Conservation (phyloP, 805 yeast genomes). For the Candida oleophila region DNA sequence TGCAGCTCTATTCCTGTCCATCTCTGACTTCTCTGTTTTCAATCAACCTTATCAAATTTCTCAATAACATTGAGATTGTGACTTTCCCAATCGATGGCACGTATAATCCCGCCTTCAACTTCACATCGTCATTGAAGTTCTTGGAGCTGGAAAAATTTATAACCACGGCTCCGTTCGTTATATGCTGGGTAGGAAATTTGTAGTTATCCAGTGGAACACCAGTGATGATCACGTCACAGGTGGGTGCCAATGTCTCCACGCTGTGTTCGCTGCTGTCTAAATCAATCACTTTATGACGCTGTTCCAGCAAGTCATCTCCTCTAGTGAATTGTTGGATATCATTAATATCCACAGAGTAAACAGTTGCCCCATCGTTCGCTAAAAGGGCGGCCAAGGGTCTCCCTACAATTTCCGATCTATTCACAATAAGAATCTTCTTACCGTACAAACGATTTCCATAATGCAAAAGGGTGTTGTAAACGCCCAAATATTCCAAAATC, state of each 20-base stretch:
- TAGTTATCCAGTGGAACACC: conserved; percentile 88
- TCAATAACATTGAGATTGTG: conserved; percentile 88
- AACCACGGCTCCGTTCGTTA: conserved; percentile 86
- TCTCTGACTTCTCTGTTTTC: conserved; percentile 52
- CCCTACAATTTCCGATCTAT: conserved; percentile 95
- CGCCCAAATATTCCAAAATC: conserved; percentile 84
- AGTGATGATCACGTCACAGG: conserved; percentile 89
- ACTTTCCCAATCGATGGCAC: conserved; percentile 97
- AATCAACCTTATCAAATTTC: conserved; percentile 81
- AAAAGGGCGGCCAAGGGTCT: conserved; percentile 93
- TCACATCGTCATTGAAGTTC: conserved; percentile 82
- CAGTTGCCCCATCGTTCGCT: conserved; percentile 97
- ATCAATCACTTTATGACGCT: conserved; percentile 72
- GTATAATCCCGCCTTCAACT: conserved; percentile 82
- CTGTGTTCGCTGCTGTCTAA: conserved; percentile 49
- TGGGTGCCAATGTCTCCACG: conserved; percentile 63
- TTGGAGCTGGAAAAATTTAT: conserved; percentile 87
- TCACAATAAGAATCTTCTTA: conserved; percentile 84
- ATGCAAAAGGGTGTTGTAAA: conserved; percentile 76
- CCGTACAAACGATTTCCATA: conserved; percentile 94
- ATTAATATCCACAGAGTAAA: conserved; percentile 85
- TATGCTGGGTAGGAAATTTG: conserved; percentile 80
- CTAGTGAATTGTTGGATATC: conserved; percentile 90
- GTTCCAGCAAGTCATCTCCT: conserved; percentile 83
- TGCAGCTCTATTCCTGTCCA: neutral